Conservation (phyloP, 2,329 filamentous ascomycete genomes). For the Juglanconis oblonga region DNA sequence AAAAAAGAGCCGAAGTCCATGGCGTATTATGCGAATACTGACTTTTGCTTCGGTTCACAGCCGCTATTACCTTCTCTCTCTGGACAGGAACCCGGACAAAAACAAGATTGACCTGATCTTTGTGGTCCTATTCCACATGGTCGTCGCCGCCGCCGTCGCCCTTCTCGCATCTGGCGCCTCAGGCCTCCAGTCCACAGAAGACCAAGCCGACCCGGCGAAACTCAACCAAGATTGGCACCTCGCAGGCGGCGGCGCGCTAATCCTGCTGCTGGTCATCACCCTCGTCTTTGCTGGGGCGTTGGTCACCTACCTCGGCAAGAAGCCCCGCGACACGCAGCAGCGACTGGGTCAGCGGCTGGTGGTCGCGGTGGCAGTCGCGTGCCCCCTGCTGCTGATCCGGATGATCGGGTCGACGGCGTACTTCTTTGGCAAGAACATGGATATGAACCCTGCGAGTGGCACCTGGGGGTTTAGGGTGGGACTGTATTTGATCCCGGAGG, state of each 20-base stretch:
- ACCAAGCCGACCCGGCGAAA: constrained; percentile 11
- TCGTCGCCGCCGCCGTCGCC: constrained; percentile 24
- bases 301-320: constrained; percentile 1
- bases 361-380: constrained; percentile 20
- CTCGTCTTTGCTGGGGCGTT: constrained; percentile 16
- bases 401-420: constrained; percentile 23
- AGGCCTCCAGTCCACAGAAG: constrained; percentile 11
- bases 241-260: constrained; percentile 23
- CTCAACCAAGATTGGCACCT: constrained; percentile 8
- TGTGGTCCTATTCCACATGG: constrained; percentile 23
- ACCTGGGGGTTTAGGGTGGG: constrained; percentile 21
- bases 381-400: constrained; percentile 24
- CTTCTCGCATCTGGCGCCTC: constrained; percentile 25
- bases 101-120: constrained; percentile 6
- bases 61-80: constrained; percentile 3
- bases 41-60: background rate
- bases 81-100: background rate
- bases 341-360: constrained; percentile 17
- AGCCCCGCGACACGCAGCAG: background rate
- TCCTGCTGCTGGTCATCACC: constrained; percentile 24
- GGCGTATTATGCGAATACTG: background rate
- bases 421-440: constrained; percentile 21
- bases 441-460: constrained; percentile 23
- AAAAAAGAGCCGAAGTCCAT: background rate
- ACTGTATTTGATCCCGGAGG: constrained; percentile 24